These are phyloP conservation scores for Sugiyamaella marilandica DNA, from an alignment of 805 yeast genomes.

Conservation along the genomic window DNA sequence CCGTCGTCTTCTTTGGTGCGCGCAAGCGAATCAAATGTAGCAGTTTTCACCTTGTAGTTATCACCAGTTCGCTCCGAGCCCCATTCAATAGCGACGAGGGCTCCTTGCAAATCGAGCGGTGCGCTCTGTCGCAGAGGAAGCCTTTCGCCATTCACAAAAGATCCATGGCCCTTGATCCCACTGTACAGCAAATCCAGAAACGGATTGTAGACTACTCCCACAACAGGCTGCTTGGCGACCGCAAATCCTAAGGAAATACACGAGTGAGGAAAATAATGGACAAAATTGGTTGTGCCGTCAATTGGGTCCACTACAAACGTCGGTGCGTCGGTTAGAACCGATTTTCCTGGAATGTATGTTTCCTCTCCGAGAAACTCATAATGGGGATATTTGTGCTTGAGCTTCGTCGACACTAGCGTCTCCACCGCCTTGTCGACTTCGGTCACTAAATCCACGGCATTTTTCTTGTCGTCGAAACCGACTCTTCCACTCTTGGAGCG, in stretches of 20 bases:
- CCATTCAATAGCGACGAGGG: constrained; percentile 56
- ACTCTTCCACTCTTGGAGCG: constrained; percentile 45
- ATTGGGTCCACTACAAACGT: constrained; percentile 63
- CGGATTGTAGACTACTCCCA: constrained; percentile 67
- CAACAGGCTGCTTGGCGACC: constrained; percentile 43
- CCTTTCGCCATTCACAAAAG: constrained; percentile 41
- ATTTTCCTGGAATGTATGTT: constrained; percentile 46
- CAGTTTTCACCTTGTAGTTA: constrained; percentile 47
- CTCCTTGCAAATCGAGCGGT: constrained; percentile 44
- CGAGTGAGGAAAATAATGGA: constrained; percentile 57
- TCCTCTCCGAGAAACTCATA: constrained; percentile 61
- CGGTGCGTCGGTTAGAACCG: constrained; percentile 46
- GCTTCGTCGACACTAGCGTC: constrained; percentile 33
- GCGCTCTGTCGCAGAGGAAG: constrained; percentile 35
- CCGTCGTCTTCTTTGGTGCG: constrained; percentile 41
- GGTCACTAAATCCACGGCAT: constrained; percentile 59
- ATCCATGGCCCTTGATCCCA: constrained; percentile 53
- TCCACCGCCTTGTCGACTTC: constrained; percentile 57
- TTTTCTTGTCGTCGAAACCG: constrained; percentile 51
- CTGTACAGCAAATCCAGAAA: constrained; percentile 48
- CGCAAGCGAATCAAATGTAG: constrained; percentile 45
- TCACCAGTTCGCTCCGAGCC: constrained; percentile 54
- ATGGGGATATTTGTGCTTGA: constrained; percentile 40
- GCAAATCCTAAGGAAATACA: constrained; percentile 60
- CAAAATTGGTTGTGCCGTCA: constrained; percentile 63